Base-by-base conservation (phyloP, 2,329 filamentous ascomycete species). In the Aurifilum marmelostoma region DNA sequence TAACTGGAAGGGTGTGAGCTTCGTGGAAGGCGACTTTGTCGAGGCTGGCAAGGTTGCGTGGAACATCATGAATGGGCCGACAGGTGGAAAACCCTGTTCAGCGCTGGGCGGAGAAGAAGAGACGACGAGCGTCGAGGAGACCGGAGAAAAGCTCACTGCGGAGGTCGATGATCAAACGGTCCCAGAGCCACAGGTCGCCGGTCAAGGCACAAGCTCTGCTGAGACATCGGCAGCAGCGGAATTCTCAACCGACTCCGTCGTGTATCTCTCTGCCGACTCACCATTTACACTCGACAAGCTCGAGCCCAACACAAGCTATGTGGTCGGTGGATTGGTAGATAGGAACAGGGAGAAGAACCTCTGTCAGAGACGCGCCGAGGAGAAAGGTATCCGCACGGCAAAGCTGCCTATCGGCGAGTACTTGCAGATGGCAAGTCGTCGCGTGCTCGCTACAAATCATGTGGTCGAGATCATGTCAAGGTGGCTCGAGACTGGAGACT, bases 271-370 rank as follows among this genome's bases (percentile, higher is more conserved):
- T 9, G 94, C 94, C 21, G 96, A 99, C 79, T 97, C 93, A n/a
- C 89, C 92, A 0, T 86, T 97, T 73, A 95, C 92, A 0, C 85
- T 99, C 39, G 90, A 91, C 7, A 87, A 92, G 58, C 86, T 99
- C 58, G 93, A 94, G 77, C 93, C 94, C 0, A 91, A 96, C 80
- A 94, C 91, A 71, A 95, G 89, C 69, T 99, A 99, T 79, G 91
- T 99, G 72, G 91, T 99, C 67, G 96, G 96, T 47, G 96, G 95
- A 0, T 84, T 99, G 47, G 96, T 99, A 34, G 96, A 99, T 82
- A 94, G 94, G 81, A 99, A 99, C 80, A 88, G 96, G 59, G 91
- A 99, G 80, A 99, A 99, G 82, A 94, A 93, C 0, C 85, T 99
- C 50, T 99, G 96, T 80, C 94, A 97, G 84, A 91, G 90, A 74